Percentiles rank a stretch among this genome's conserved stretches.
phyloP scores from a whole-genome alignment of 192 early-diverging fungal species.

The Linnemannia elongata region DNA sequence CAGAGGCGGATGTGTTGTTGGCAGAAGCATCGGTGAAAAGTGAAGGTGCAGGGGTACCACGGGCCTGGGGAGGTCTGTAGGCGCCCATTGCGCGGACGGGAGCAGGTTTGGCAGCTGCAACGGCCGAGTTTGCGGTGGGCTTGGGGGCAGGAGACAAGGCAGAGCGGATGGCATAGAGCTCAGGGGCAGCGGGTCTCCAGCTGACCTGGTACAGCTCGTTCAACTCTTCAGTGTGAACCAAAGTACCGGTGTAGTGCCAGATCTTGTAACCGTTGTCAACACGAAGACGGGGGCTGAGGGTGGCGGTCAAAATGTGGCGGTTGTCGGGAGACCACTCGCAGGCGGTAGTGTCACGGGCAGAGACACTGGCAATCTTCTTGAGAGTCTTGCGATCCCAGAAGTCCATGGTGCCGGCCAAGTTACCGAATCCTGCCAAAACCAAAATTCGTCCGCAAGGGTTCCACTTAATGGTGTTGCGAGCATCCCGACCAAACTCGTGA shows the following conservation, averaged over 20 bases:
- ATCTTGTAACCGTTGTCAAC: conserved; percentile 98
- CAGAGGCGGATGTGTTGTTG: conserved; percentile 14
- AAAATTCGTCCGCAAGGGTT: conserved; percentile 88
- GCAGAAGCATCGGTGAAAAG: conserved; percentile 46
- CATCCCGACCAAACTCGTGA: conserved; percentile 87
- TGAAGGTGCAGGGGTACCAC: conserved; percentile 62
- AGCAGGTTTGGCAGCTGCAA: conserved; percentile 61
- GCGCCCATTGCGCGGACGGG: conserved; percentile 66
- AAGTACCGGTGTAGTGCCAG: conserved; percentile 94
- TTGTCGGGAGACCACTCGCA: conserved; percentile 96
- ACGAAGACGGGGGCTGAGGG: conserved; percentile 91
- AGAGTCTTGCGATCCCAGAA: conserved; percentile 93
- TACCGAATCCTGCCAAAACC: conserved; percentile 94
- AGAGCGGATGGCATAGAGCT: conserved; percentile 83
- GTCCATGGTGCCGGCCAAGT: conserved; percentile 93
- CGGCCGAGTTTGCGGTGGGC: conserved; percentile 65
- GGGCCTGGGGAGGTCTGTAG: conserved; percentile 80
- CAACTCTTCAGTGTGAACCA: conserved; percentile 81
- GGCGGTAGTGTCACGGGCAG: conserved; percentile 86
- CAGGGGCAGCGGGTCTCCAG: conserved; percentile 75
- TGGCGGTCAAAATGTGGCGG: conserved; percentile 93
- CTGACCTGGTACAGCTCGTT: conserved; percentile 90
- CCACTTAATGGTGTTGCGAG: conserved; percentile 92
- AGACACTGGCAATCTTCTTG: conserved; percentile 85
- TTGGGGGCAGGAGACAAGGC: conserved; percentile 79